Evolutionary conservation across 441 rosid genomes (phyloP).

Genomic region (Theobroma grandiflorum): DNA sequence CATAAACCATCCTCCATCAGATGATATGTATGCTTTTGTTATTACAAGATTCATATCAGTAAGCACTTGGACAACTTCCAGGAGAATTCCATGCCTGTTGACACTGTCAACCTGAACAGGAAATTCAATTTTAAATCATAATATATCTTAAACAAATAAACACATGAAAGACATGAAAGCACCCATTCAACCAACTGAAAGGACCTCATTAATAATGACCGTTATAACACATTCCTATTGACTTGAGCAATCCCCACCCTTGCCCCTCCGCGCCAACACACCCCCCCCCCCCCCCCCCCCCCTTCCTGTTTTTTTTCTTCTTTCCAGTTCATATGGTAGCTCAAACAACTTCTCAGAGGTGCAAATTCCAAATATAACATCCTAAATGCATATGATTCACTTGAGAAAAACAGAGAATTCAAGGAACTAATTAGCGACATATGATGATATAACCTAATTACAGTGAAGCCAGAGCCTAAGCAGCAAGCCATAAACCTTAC

Average conservation of each 20-base stretch:
- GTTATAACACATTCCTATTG: neutral
- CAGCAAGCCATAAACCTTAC: slow-evolving; percentile 36
- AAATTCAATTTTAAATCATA: slow-evolving; percentile 7
- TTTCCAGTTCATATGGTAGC: neutral
- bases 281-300: no score
- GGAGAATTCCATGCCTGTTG: slow-evolving; percentile 86
- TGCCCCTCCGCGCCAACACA: neutral
- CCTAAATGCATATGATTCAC: neutral
- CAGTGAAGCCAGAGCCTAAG: slow-evolving; percentile 15
- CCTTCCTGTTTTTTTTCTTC: neutral
- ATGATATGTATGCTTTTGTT: slow-evolving; percentile 86
- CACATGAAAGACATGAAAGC: neutral
- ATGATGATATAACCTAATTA: slow-evolving; percentile 22
- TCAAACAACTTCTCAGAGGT: neutral
- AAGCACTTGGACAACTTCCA: slow-evolving; percentile 90
- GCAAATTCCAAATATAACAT: neutral
- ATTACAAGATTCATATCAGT: slow-evolving; percentile 85
- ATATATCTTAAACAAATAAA: neutral
- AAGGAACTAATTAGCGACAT: neutral
- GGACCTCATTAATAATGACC: neutral
- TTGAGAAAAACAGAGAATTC: slow-evolving; percentile 10
- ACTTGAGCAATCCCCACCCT: neutral
- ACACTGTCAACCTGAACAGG: slow-evolving; percentile 76
- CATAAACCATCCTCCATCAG: slow-evolving; percentile 97
- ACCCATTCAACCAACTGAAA: neutral